These are phyloP conservation scores for Cucumis cinereus DNA, from an alignment of 306 rosid species.

Conservation along the genomic window DNA sequence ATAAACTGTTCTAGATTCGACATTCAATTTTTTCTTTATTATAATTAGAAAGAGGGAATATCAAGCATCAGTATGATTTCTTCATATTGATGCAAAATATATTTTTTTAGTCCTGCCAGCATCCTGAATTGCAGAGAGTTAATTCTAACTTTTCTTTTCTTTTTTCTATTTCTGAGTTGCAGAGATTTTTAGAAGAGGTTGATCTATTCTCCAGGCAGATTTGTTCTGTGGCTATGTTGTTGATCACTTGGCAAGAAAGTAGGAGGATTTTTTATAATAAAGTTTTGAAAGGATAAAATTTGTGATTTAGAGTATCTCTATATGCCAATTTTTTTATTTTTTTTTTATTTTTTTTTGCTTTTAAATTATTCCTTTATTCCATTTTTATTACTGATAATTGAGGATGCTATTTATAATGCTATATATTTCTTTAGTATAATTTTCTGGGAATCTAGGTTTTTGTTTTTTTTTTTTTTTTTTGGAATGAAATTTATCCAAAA, in stretches of 20 bases:
- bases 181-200: background rate
- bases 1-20: background rate
- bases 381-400: too few species aligned
- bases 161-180: too few species aligned
- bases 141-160: too few species aligned
- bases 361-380: too few species aligned
- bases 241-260: background rate
- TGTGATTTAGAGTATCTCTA: background rate
- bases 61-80: background rate
- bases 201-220: background rate
- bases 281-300: background rate
- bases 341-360: too few species aligned
- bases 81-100: background rate
- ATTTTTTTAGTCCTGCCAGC: background rate
- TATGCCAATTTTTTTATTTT: background rate
- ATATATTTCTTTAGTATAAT: too few species aligned
- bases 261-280: background rate
- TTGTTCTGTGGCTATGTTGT: background rate
- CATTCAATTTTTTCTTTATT: background rate
- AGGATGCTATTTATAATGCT: too few species aligned
- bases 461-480: too few species aligned
- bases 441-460: too few species aligned
- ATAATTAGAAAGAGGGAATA: background rate
- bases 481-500: too few species aligned
- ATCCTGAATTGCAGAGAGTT: background rate